Conservation (phyloP, 805 yeast species). For the Wickerhamomyces ciferrii region DNA sequence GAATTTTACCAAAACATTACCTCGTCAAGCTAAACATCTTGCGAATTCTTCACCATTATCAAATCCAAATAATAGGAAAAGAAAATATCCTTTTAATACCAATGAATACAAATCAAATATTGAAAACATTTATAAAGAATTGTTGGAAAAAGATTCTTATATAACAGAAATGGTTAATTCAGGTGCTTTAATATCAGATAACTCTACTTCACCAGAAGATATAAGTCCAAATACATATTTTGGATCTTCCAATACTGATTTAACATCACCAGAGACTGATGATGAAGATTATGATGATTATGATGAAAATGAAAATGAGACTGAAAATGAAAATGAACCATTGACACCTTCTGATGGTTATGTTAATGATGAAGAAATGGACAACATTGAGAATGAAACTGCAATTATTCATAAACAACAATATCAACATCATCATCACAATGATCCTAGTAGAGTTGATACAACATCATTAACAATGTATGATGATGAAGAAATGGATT, state of each 20-base stretch:
- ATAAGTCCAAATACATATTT: slow-evolving; percentile 10
- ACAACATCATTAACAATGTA: neutral
- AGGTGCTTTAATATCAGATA: neutral
- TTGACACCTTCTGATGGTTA: neutral
- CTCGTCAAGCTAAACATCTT: neutral
- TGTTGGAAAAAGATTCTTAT: slow-evolving; percentile 1
- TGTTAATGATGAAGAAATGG: neutral
- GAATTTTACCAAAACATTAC: slow-evolving; percentile 14
- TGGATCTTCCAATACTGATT: slow-evolving; percentile 14
- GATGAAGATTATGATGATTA: neutral
- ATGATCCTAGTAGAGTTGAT: neutral
- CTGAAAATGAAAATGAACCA: neutral
- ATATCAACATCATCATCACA: neutral
- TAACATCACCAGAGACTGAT: slow-evolving; percentile 13
- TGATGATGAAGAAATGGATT: neutral
- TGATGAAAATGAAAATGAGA: neutral
- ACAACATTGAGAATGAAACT: neutral
- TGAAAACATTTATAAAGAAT: neutral
- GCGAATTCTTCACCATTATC: neutral
- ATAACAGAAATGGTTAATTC: slow-evolving; percentile 1
- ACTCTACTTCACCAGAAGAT: slow-evolving; percentile 4
- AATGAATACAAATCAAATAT: neutral
- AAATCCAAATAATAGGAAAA: neutral
- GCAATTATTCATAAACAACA: neutral
- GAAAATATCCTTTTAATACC: neutral